A percentile compares a stretch with the other conserved stretches of the same genome.
These are phyloP conservation scores for Postia placenta DNA, from an alignment of 768 basidiomycete species.

Conservation along the genomic window DNA sequence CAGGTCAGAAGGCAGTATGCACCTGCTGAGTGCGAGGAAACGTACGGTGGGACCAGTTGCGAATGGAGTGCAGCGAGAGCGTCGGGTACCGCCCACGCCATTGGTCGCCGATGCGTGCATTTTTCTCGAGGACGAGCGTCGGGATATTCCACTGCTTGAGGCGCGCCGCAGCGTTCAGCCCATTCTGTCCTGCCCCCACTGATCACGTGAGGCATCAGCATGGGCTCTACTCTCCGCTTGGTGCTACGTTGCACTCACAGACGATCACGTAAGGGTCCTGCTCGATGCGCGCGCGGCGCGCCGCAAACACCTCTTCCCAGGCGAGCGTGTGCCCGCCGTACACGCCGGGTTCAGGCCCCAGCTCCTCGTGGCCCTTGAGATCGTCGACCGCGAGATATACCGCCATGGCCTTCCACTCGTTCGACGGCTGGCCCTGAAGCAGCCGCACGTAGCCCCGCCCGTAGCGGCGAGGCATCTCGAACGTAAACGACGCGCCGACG, in stretches of 20 bases:
- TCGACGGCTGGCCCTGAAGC: conserved; percentile 8
- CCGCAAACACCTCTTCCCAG: conserved; percentile 20
- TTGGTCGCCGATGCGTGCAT: conserved; percentile 32
- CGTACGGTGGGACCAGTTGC: conserved; percentile 19
- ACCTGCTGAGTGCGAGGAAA: conserved; percentile 5
- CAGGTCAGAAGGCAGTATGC: background rate
- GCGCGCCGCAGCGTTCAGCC: conserved; percentile 37
- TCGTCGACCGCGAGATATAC: conserved; percentile 15
- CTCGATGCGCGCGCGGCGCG: conserved; percentile 31
- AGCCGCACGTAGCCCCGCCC: conserved; percentile 33
- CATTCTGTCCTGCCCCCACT: conserved; percentile 42
- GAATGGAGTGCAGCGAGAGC: conserved; percentile 33
- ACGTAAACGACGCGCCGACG: conserved; percentile 27
- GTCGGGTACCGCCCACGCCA: conserved; percentile 40
- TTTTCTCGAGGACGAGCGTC: conserved; percentile 32
- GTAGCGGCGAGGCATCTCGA: conserved; percentile 25
- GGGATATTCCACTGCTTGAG: conserved; percentile 35
- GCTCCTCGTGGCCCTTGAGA: conserved; percentile 31
- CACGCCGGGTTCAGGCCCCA: conserved; percentile 22
- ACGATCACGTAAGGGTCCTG: conserved; percentile 34
- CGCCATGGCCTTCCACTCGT: conserved; percentile 30
- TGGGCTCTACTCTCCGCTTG: background rate
- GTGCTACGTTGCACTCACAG: conserved; percentile 20
- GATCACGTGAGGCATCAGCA: background rate
- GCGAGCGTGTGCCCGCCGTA: conserved; percentile 32